Evolutionary conservation across 1,139 yeast genomes (phyloP).

Genomic region (Komagataea norvegica): DNA sequence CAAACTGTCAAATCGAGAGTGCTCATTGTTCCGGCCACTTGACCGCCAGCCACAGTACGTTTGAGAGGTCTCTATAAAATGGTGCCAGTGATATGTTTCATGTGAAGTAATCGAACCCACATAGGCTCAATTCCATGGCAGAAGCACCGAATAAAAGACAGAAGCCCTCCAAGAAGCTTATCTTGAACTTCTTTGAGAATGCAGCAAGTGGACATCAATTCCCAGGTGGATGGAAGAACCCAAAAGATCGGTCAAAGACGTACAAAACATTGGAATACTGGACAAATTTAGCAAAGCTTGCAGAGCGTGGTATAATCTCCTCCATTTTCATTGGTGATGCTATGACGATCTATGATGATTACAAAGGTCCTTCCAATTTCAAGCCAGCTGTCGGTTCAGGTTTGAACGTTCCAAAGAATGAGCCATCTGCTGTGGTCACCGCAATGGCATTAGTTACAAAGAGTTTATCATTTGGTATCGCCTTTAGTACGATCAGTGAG

Average conservation of each 20-base stretch:
- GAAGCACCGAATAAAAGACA: constrained; percentile 3
- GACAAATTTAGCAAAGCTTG: constrained; percentile 37
- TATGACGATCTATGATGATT: constrained; percentile 40
- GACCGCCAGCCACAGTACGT: no score
- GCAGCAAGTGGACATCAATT: constrained; percentile 36
- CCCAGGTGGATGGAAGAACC: constrained; percentile 37
- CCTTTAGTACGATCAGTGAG: no score
- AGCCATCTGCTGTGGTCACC: constrained; percentile 37
- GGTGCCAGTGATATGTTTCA: no score
- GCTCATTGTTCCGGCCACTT: no score
- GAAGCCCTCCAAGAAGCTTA: constrained; percentile 21
- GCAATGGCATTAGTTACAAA: constrained; percentile 40
- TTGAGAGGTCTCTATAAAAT: no score
- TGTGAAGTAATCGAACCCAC: no score
- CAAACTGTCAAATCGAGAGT: no score
- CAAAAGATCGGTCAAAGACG: constrained; percentile 10
- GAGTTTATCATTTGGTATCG: no score
- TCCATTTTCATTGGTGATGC: constrained; percentile 44
- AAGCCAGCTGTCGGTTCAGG: constrained; percentile 34
- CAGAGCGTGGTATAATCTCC: constrained; percentile 41
- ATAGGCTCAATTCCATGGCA: no score
- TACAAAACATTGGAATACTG: constrained; percentile 38
- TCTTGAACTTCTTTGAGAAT: constrained; percentile 36
- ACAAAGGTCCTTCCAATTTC: constrained; percentile 34
- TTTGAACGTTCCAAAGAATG: constrained; percentile 38